phyloP scores from a whole-genome alignment of 2,329 filamentous ascomycete species.

The Penicillium sp. region DNA sequence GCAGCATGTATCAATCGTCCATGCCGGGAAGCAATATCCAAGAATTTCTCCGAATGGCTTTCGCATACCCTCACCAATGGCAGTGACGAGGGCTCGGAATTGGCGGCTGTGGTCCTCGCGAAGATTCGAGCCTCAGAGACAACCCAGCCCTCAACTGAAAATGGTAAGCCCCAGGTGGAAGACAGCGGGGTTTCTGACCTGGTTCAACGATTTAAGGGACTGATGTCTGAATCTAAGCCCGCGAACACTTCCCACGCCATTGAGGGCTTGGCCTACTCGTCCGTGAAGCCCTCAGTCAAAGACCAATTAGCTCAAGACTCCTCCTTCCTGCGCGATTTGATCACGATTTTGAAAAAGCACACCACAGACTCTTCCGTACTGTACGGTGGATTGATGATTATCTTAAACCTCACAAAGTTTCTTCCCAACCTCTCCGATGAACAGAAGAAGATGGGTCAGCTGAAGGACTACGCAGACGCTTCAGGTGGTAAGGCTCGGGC shows the following conservation, averaged over 20 bases:
- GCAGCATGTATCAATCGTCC: slow-evolving; percentile 82
- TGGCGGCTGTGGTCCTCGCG: slow-evolving; percentile 72
- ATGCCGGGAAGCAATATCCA: slow-evolving; percentile 80
- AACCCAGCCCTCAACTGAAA: slow-evolving; percentile 28
- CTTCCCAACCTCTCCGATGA: slow-evolving; percentile 78
- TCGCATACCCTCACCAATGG: slow-evolving; percentile 78
- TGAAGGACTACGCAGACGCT: slow-evolving; percentile 92
- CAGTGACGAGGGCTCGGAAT: slow-evolving; percentile 52
- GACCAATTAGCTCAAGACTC: slow-evolving; percentile 72
- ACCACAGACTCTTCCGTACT: slow-evolving; percentile 68
- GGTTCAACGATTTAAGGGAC: slow-evolving; percentile 55
- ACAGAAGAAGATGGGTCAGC: slow-evolving; percentile 84
- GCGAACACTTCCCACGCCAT: slow-evolving; percentile 71
- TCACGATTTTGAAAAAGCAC: slow-evolving; percentile 50
- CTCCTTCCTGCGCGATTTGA: slow-evolving; percentile 67
- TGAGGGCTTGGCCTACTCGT: slow-evolving; percentile 90
- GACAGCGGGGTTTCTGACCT: slow-evolving; percentile 53
- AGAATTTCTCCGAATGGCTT: slow-evolving; percentile 84
- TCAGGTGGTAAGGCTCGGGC: slow-evolving; percentile 68
- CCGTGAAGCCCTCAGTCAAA: slow-evolving; percentile 80
- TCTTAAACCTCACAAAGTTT: slow-evolving; percentile 82
- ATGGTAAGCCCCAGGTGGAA: slow-evolving; percentile 34
- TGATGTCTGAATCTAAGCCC: slow-evolving; percentile 42
- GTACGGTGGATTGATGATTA: slow-evolving; percentile 82
- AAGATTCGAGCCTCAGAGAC: slow-evolving; percentile 54